Evolutionary conservation across 2,329 filamentous ascomycete species (phyloP), one percentile per base, ranked within the genome.

Genomic region (Colletotrichum horii): DNA sequence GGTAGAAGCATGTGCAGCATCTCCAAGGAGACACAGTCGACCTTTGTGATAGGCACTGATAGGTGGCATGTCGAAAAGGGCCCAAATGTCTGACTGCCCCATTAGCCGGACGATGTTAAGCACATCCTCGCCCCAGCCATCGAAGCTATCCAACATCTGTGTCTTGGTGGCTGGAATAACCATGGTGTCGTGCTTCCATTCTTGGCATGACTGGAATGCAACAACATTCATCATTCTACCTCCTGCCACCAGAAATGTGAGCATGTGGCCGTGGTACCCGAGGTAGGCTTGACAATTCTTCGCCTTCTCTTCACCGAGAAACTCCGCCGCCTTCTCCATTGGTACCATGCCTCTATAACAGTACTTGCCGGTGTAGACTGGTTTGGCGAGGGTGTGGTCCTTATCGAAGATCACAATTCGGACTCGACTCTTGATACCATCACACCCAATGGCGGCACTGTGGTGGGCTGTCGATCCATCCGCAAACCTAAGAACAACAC

Each of bases 231-330:
- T 86, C 1, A 87, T 87, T 38, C 85, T 83, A 14, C 90, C 90
- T 8, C 88, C 85, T 14, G 88, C 86, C 43, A 92, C 89, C 0
- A 91, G 90, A 77, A 92, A 93, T 0, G 89, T 90, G n/a, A 93
- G 82, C 2, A 92, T 80, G 77, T 93, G 91, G 0, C 88, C 89
- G 58, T 85, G 82, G 3, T 86, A 86, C 0, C 90, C 91, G 77
- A 83, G 80, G 80, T 83, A n/a, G 22, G 16, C 5, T 36, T 9
- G 22, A 36, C 3, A 52, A n/a, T 83, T 83, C 62, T 77, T 73
- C 1, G 82, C 82, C 71, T 80, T 83, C 52, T 83, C 76, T 19
- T 78, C 75, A 1, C 88, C 89, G 4, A 94, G 79, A 3, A 87
- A 85, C 4, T 85, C 83, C 3, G 88, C 83, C 0, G 91, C 90